Base-by-base conservation (phyloP, 2,329 filamentous ascomycete genomes). In the Aureobasidium musti region DNA sequence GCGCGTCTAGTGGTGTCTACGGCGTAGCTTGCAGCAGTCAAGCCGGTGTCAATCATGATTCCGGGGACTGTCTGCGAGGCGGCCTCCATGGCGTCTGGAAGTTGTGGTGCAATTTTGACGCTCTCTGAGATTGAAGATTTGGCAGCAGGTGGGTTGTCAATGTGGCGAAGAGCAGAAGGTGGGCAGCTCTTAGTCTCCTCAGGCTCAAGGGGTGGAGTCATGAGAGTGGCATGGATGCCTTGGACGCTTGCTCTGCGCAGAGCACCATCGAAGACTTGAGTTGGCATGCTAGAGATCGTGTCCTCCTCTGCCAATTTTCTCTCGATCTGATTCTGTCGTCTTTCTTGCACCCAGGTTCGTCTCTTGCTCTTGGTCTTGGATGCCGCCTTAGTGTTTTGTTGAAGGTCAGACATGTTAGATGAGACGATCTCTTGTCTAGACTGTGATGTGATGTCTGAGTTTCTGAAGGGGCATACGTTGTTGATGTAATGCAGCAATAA, bases 101-200 rank as follows among this genome's bases (percentile, higher is more conserved):
- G 6, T 26, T 49, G 28, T 19, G 41, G 14, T 35, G 57, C 11
- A 13, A 30, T 11, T 35, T 49, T 7, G 28, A 28, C 11, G 13
- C 7, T 33, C 30, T 47, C 37, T 2, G 30, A n/a, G 10, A 26
- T 26, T 2, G 41, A 11, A 19, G 41, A 19, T n/a, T 8, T 26
- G 19, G n/a, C 45, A 21, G 17, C 23, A 30, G 26, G 30, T 19
- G 35, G 14, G 13, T 30, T 19, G 17, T 41, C 23, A 8, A 39
- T 2, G n/a, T 30, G 11, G 45, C 33, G n/a, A 33, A 39, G 23
- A 8, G 45, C 45, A 35, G 59, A 33, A 41, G 59, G 8, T 21
- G 59, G 59, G 23, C 59, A 63, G 30, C 59, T 52, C 33, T 63
- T 21, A 13, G 59, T 37, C n/a, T 61, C 57, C 14, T 33, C 28